A percentile compares a stretch with the other conserved stretches of the same genome.
These are phyloP conservation scores for Tolypocladium inflatum DNA, from an alignment of 2,329 filamentous ascomycete species.

Conservation along the genomic window DNA sequence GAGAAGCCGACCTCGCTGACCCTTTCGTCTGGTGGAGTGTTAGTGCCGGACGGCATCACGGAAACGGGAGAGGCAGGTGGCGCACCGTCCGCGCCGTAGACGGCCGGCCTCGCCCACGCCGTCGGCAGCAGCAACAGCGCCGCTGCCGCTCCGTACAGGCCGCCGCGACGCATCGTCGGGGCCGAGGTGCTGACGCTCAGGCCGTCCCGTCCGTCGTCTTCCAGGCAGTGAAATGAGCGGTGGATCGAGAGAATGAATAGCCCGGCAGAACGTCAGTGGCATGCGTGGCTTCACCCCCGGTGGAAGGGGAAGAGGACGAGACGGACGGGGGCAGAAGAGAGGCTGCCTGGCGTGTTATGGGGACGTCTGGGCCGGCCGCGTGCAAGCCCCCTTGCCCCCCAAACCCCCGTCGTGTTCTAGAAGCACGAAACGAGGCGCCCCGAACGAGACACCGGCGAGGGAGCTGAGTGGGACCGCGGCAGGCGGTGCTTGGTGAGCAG, in stretches of 20 bases:
- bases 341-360: not conserved
- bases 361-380: not conserved
- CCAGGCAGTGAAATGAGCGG: not conserved
- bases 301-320: not conserved
- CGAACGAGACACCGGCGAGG: too few species aligned
- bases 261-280: not conserved
- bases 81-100: not conserved
- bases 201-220: not conserved
- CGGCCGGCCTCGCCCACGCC: not conserved
- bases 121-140: slow-evolving; percentile 6
- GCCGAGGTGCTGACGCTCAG: not conserved
- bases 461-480: too few species aligned
- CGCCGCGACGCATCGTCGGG: not conserved
- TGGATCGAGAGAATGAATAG: not conserved
- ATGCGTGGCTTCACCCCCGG: not conserved
- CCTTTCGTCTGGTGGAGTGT: not conserved
- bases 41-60: not conserved
- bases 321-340: not conserved
- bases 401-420: not conserved
- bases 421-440: not conserved
- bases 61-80: too few species aligned
- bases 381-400: not conserved
- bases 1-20: not conserved
- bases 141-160: slow-evolving; percentile 3
- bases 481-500: not conserved